Evolutionary conservation across 805 yeast species (phyloP), one percentile per base, ranked within the genome.

Genomic region (Wickerhamiella slavikovae): DNA sequence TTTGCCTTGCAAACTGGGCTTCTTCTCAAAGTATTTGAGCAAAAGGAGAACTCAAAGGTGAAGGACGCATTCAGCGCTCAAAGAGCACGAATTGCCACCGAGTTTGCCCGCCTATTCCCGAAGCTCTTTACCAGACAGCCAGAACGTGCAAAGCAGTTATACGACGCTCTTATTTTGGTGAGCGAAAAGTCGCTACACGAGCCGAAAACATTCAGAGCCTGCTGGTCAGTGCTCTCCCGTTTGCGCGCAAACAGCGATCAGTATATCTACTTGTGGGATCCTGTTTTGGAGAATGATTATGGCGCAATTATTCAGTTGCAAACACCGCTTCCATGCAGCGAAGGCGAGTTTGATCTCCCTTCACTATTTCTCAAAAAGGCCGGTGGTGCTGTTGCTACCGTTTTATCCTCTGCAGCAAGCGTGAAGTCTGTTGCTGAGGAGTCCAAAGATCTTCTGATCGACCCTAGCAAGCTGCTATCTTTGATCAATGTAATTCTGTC

Each of bases 381-480:
- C 14, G 18, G 15, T 17, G 3, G 17, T 22, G n/a, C 7, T 14
- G 5, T 7, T 5, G 24, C 11, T n/a, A 22, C 12, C 13, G 24
- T n/a, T 6, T 12, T n/a, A 11, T 6, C 11, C 7, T 11, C 13
- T 6, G 24, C 12, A 7, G 7, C 12, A 6, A 22, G 24, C 13
- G n/a, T n/a, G n/a, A n/a, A n/a, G n/a, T 6, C 11, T 12, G 13
- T 22, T 6, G 24, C 11, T 22, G 24, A 22, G 83, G 34, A 11
- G 29, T 23, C 18, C 22, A 22, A 17, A 38, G 32, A 22, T 28
- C 35, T 22, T 38, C 33, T 10, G n/a, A 38, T 70, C 15, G 67
- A 66, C 36, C 51, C 68, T n/a, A 42, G 57, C 4, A 43, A 47
- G 11, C 66, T 82, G 73, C 47, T 74, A 6, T 43, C 54, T 1